These are phyloP conservation scores for Ulvella scutata DNA, from an alignment of 139 green algal species.

Conservation along the genomic window DNA sequence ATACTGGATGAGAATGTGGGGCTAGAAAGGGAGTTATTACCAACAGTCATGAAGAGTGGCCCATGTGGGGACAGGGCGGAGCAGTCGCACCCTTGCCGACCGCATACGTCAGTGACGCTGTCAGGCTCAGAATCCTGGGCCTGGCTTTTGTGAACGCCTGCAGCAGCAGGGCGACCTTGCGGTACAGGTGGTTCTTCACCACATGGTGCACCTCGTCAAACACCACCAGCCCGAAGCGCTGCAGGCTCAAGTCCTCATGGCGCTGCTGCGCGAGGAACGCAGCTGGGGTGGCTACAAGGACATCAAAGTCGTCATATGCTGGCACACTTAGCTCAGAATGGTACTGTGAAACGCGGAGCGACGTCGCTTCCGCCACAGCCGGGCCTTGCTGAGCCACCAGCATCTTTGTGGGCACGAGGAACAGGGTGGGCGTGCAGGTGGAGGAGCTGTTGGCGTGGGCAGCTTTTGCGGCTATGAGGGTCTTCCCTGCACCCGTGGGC, in stretches of 20 bases:
- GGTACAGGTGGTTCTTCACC: neutral
- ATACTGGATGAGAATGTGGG: too few species aligned
- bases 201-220: constrained; percentile 1
- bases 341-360: neutral
- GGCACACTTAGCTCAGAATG: neutral
- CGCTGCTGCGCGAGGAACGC: neutral
- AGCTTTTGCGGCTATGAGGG: neutral
- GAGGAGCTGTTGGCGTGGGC: neutral
- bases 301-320: neutral
- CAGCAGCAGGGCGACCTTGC: too few species aligned
- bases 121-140: too few species aligned
- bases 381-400: neutral
- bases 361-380: neutral
- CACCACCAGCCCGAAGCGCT: neutral
- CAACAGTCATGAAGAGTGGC: too few species aligned
- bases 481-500: neutral
- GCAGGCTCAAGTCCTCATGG: neutral
- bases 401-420: neutral
- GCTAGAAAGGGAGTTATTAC: too few species aligned
- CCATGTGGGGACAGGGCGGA: too few species aligned
- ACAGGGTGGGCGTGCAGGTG: neutral
- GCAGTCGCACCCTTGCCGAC: too few species aligned
- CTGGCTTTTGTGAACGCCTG: too few species aligned
- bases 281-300: neutral
- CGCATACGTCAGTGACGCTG: too few species aligned